Percentiles rank a stretch among this genome's conserved stretches.
Conservation (phyloP, 2,329 filamentous ascomycete genomes). For the Nigrograna mackinnonii region DNA sequence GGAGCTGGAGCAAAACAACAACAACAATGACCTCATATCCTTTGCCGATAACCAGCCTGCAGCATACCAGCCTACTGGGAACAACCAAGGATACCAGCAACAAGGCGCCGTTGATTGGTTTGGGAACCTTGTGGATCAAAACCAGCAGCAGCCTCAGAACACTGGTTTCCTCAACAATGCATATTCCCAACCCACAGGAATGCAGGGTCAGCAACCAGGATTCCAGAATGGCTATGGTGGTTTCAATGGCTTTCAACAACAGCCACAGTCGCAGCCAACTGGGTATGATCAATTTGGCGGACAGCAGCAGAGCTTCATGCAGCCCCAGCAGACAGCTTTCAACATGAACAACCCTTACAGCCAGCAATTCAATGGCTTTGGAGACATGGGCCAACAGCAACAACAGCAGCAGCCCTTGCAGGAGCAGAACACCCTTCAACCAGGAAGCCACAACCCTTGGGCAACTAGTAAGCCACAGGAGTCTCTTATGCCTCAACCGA, state of each 20-base stretch:
- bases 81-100: slow-evolving; percentile 97
- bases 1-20: slow-evolving; percentile 85
- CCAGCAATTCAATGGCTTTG: slow-evolving; percentile 29
- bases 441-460: slow-evolving; percentile 96
- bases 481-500: slow-evolving; percentile 77
- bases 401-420: slow-evolving; percentile 54
- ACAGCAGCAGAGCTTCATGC: slow-evolving; percentile 34
- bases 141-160: slow-evolving; percentile 63
- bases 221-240: slow-evolving; percentile 71
- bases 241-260: slow-evolving; percentile 55
- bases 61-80: slow-evolving; percentile 81
- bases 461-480: slow-evolving; percentile 64
- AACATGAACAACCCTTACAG: slow-evolving; percentile 37
- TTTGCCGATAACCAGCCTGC: slow-evolving; percentile 77
- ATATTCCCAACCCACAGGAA: slow-evolving; percentile 80
- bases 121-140: slow-evolving; percentile 86
- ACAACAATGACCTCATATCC: slow-evolving; percentile 80
- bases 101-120: slow-evolving; percentile 96
- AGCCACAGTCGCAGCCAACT: slow-evolving; percentile 59
- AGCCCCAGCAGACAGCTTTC: slow-evolving; percentile 49
- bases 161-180: slow-evolving; percentile 70
- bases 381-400: slow-evolving; percentile 34
- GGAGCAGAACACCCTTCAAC: slow-evolving; percentile 67
- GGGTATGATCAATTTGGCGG: slow-evolving; percentile 64
- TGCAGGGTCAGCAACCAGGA: slow-evolving; percentile 62